Base-by-base conservation (phyloP, 2,329 filamentous ascomycete genomes). In the Talaromyces rugulosus region DNA sequence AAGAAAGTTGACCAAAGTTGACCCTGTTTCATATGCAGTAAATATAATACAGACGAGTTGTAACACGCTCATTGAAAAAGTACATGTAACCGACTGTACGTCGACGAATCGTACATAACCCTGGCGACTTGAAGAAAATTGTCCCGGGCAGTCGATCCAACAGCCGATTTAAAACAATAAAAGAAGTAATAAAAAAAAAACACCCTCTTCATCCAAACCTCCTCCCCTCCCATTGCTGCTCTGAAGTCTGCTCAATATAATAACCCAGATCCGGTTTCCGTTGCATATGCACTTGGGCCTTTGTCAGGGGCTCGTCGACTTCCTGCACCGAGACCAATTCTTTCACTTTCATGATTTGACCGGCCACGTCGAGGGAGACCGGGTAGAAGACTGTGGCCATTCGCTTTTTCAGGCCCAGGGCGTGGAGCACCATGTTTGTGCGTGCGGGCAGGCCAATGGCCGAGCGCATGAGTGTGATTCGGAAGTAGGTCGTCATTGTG, bases 331-430 rank as follows among this genome's bases (percentile, higher is more conserved):
- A 57, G 1, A 97, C 91, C 65, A 97, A 81, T 79, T 97, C 93
- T 82, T 97, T 97, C 69, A 97, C 92, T 77, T 89, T 89, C 83
- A 97, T 89, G 72, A 97, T 91, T 81, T 96, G 92, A 73, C 93
- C 93, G 9, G 93, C 93, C 65, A 91, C 87, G 68, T 92, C 87
- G 50, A 88, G 86, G 64, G 85, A 85, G 64, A 96, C 92, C 42
- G 91, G 90, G 77, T 96, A 89, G 82, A 96, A 96, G 71, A 96
- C 93, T 59, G 90, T 94, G 72, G 88, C 88, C 84, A 89, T 88
- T 71, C 93, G 90, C 75, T 90, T 91, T 70, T 88, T 90, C 66
- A 97, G 86, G 61, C 93, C 93, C 63, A 97, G 89, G 18, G 93
- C 90, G 65, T 88, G 84, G 61, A 97, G 89, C 23, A 94, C 91